Base-by-base conservation (phyloP, 1,139 yeast genomes). In the Magnusiomyces ingens region DNA sequence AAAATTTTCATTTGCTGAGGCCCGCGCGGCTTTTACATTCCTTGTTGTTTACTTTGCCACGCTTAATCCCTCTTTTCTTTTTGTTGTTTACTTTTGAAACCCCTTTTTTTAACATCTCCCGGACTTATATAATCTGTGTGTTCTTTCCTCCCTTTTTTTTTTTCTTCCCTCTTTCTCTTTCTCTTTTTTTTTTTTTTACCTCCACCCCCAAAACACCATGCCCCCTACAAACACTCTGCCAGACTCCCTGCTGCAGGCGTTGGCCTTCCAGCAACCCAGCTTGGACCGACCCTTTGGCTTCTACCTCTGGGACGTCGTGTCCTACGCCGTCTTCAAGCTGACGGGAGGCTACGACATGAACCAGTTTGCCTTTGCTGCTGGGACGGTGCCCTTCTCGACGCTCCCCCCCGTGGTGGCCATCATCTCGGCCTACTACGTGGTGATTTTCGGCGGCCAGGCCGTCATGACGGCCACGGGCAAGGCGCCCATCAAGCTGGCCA, bases 261-360 rank as follows among this genome's bases (percentile, higher is more conserved):
- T 29, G n/a, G 38, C 15, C n/a, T 57, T 60, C 43, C 53, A 57
- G 42, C 49, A 64, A 29, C 97, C 97, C 45, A 73, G 85, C 44
- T 66, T 89, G 53, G 86, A 86, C 52, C 78, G 88, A 58, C 98
- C 98, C 17, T 93, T 91, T 70, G 99, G 99, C 50, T 60, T 93
- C 52, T 79, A 86, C 64, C 75, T 93, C 59, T 93, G 96, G 96
- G 95, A 95, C 35, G 72, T 91, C 57, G 89, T 93, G 70, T 81
- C 84, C 65, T 73, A 72, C 59, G 72, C 73, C 29, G 83, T 82
- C 63, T 79, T 76, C 57, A 55, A 65, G 51, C 64, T 77, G 37
- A 70, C 73, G 44, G 91, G 89, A 42, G 40, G 40, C 6, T 70
- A 69, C 51, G 60, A 60, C 44, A 62, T 62, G 49, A 64, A 83